Evolutionary conservation across 495 filamentous ascomycete genomes (phyloP).

Genomic region (Bryoglossum gracile): DNA sequence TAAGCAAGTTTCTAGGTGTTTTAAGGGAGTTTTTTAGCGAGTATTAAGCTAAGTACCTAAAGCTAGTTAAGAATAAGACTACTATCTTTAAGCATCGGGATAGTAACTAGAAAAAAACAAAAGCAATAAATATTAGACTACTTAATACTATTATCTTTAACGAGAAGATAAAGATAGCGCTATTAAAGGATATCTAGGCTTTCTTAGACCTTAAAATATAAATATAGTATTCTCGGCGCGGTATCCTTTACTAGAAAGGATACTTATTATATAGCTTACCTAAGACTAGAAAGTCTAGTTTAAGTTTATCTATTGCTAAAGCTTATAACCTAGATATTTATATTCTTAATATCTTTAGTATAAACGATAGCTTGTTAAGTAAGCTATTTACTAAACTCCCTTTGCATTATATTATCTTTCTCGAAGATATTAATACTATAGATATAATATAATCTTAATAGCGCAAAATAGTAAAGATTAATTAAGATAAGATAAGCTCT

Average conservation of each 20-base stretch:
- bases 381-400: slow-evolving; percentile 47
- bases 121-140: too few relatives aligned
- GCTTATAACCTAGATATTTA: slow-evolving; percentile 47
- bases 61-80: too few relatives aligned
- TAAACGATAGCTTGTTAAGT: slow-evolving; percentile 42
- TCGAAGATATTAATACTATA: slow-evolving; percentile 63
- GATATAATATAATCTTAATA: slow-evolving; percentile 36
- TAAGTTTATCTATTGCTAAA: not conserved
- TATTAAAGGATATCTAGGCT: slow-evolving; percentile 70
- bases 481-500: slow-evolving; percentile 14
- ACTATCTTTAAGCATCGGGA: too few relatives aligned
- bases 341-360: slow-evolving; percentile 48
- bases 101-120: too few relatives aligned
- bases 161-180: slow-evolving; percentile 51
- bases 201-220: slow-evolving; percentile 67
- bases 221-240: slow-evolving; percentile 61
- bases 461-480: slow-evolving; percentile 15
- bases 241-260: slow-evolving; percentile 58
- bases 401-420: slow-evolving; percentile 53
- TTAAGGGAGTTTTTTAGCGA: too few relatives aligned
- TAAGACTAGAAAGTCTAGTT: slow-evolving; percentile 1
- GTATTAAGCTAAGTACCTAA: too few relatives aligned
- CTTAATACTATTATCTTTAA: slow-evolving; percentile 42
- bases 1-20: too few relatives aligned
- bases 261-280: slow-evolving; percentile 11